A percentile compares a stretch with the other conserved stretches of the same genome.
Evolutionary conservation across 1,284 basidiomycete species (phyloP).

Genomic region (Heterobasidion annosum): DNA sequence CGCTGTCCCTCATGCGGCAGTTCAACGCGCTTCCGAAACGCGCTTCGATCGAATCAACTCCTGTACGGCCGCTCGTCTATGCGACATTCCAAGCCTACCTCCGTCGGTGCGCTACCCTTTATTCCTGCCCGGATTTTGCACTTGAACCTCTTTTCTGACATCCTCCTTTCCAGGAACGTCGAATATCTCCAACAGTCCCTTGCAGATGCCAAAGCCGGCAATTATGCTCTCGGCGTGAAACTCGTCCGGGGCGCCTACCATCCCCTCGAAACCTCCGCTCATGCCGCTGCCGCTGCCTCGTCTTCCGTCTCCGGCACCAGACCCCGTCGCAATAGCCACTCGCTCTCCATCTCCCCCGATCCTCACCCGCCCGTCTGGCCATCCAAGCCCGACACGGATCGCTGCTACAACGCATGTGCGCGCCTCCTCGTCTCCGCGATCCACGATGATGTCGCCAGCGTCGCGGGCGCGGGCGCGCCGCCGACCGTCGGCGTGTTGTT

Average conservation of each 20-base stretch:
- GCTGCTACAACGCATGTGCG: conserved; percentile 68
- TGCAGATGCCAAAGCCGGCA: conserved; percentile 56
- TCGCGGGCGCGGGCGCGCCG: too few species aligned
- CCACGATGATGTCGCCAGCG: conserved; percentile 27
- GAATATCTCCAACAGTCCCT: conserved; percentile 60
- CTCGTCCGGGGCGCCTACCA: conserved; percentile 95
- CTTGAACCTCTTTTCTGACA: conserved; percentile 1
- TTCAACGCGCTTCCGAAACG: conserved; percentile 54
- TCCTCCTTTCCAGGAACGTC: conserved; percentile 43
- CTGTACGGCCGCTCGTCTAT: conserved; percentile 60
- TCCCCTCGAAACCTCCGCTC: conserved; percentile 47
- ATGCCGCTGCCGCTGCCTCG: conserved; percentile 14
- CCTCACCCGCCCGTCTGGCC: conserved; percentile 57
- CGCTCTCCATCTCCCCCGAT: conserved; percentile 45
- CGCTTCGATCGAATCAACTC: background rate
- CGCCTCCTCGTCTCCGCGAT: conserved; percentile 54
- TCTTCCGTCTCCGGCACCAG: background rate
- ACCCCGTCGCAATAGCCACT: background rate
- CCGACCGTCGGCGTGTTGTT: conserved; percentile 68
- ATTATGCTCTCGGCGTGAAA: conserved; percentile 86
- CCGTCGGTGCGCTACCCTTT: conserved; percentile 36
- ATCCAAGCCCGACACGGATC: conserved; percentile 71
- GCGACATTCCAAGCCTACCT: conserved; percentile 85
- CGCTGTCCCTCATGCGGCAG: conserved; percentile 63
- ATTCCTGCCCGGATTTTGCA: background rate